Percentiles rank a stretch among this genome's conserved stretches.
These are phyloP conservation scores for Picea engelmannii DNA, from an alignment of 83 land plant species.

Conservation along the genomic window DNA sequence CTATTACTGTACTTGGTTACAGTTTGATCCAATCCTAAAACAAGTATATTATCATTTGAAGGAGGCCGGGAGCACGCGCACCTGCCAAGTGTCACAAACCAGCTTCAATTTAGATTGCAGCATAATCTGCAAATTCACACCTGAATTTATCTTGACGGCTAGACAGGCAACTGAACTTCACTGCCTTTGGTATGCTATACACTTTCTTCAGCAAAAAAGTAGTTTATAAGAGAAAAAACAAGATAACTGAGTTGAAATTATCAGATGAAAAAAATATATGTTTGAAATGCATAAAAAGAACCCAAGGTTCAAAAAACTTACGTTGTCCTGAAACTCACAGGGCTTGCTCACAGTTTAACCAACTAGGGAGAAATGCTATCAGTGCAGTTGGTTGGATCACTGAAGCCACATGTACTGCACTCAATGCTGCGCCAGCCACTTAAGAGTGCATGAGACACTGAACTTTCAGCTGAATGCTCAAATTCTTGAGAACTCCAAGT, in stretches of 20 bases:
- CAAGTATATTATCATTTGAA: not conserved
- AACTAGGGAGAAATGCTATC: not conserved
- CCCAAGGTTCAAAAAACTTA: slow-evolving; percentile 7
- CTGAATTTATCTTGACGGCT: not conserved
- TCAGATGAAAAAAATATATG: not conserved
- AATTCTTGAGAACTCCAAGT: not conserved
- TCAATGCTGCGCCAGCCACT: slow-evolving; percentile 4
- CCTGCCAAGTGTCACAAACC: slow-evolving; percentile 5
- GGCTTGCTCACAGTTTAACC: not conserved
- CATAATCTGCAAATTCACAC: not conserved
- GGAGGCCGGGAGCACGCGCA: not conserved
- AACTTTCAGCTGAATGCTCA: not conserved
- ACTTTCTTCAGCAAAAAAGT: not conserved
- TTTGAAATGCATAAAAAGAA: no score
- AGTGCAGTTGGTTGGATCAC: not conserved
- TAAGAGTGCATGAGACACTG: not conserved
- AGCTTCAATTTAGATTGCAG: not conserved
- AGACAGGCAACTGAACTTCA: not conserved
- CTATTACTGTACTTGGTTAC: not conserved
- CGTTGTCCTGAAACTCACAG: slow-evolving; percentile 1
- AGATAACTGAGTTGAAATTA: not conserved
- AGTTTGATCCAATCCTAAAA: not conserved
- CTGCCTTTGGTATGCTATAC: not conserved
- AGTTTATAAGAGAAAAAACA: not conserved
- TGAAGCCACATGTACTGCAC: slow-evolving; percentile 8